A percentile compares a stretch with the other conserved stretches of the same genome.
These are phyloP conservation scores for Cladophialophora immunda DNA, from an alignment of 2,329 filamentous ascomycete species.

Conservation along the genomic window DNA sequence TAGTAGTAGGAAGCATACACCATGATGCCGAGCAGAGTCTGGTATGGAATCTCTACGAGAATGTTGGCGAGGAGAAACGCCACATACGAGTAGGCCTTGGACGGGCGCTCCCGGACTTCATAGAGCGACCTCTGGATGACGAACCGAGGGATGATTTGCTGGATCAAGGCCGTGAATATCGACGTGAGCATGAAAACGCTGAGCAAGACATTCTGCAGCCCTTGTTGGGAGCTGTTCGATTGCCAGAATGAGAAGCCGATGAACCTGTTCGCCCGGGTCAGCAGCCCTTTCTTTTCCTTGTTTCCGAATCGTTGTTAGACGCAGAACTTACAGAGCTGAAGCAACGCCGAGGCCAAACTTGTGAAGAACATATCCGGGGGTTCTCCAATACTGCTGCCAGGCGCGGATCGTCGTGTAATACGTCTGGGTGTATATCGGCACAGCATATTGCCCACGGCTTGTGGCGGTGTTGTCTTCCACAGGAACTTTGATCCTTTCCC, in stretches of 20 bases:
- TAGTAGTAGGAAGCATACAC: slow-evolving; percentile 80
- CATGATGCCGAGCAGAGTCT: slow-evolving; percentile 68
- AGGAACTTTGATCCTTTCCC: slow-evolving; percentile 42
- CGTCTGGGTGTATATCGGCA: slow-evolving; percentile 74
- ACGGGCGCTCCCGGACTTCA: slow-evolving; percentile 73
- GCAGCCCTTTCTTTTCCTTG: neutral
- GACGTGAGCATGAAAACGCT: slow-evolving; percentile 70
- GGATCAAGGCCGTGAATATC: slow-evolving; percentile 9
- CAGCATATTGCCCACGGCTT: slow-evolving; percentile 73
- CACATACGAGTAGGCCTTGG: slow-evolving; percentile 76
- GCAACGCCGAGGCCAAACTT: slow-evolving; percentile 74
- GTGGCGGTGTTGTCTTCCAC: slow-evolving; percentile 65
- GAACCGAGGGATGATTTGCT: slow-evolving; percentile 63
- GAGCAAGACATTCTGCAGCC: slow-evolving; percentile 78
- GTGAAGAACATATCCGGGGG: slow-evolving; percentile 83
- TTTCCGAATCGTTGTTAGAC: slow-evolving; percentile 72
- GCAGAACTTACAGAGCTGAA: slow-evolving; percentile 71
- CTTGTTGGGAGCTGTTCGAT: slow-evolving; percentile 68
- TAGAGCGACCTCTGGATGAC: slow-evolving; percentile 75
- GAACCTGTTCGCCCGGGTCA: slow-evolving; percentile 49
- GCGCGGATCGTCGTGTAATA: slow-evolving; percentile 74
- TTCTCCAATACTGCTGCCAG: slow-evolving; percentile 90
- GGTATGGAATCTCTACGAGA: slow-evolving; percentile 73
- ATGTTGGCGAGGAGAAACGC: slow-evolving; percentile 75
- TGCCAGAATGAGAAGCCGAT: slow-evolving; percentile 84